phyloP scores from a whole-genome alignment of 2,329 filamentous ascomycete genomes.

The Arthroderma sp. region DNA sequence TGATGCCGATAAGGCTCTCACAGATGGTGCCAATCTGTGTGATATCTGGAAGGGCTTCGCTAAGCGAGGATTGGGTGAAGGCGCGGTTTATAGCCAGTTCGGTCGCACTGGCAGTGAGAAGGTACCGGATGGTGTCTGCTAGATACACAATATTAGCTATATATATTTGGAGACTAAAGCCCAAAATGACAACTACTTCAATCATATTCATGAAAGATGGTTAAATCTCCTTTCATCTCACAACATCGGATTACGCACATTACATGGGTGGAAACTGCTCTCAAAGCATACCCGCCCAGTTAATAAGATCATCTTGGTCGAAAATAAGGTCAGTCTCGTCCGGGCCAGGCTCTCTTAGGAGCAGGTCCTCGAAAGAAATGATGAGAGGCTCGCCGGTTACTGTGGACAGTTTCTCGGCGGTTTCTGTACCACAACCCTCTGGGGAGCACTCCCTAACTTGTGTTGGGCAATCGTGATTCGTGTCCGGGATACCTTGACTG shows the following conservation, averaged over 20 bases:
- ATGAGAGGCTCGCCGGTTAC: not conserved
- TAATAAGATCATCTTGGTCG: not conserved
- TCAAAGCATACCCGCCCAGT: not conserved
- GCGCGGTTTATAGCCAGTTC: not conserved
- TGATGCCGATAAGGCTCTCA: slow-evolving; percentile 9
- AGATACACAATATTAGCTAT: not conserved
- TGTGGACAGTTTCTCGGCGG: too few relatives aligned
- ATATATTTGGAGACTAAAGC: too few relatives aligned
- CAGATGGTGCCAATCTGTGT: slow-evolving; percentile 5
- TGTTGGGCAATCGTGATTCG: not conserved
- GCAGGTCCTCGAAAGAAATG: slow-evolving; percentile 5
- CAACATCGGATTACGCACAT: too few relatives aligned
- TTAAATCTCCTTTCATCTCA: too few relatives aligned
- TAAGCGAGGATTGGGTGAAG: slow-evolving; percentile 8
- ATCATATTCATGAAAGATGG: too few relatives aligned
- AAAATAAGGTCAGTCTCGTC: not conserved
- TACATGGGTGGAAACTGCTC: not conserved
- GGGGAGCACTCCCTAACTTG: too few relatives aligned
- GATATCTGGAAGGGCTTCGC: slow-evolving; percentile 8
- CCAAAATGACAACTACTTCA: too few relatives aligned
- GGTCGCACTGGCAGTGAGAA: slow-evolving; percentile 1
- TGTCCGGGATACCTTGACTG: slow-evolving; percentile 1
- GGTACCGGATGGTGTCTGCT: not conserved
- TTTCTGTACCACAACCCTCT: too few relatives aligned
- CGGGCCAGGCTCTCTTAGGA: not conserved